Base-by-base conservation (phyloP, 139 green algal species). In the Chlamydomonas sphaeroides region DNA sequence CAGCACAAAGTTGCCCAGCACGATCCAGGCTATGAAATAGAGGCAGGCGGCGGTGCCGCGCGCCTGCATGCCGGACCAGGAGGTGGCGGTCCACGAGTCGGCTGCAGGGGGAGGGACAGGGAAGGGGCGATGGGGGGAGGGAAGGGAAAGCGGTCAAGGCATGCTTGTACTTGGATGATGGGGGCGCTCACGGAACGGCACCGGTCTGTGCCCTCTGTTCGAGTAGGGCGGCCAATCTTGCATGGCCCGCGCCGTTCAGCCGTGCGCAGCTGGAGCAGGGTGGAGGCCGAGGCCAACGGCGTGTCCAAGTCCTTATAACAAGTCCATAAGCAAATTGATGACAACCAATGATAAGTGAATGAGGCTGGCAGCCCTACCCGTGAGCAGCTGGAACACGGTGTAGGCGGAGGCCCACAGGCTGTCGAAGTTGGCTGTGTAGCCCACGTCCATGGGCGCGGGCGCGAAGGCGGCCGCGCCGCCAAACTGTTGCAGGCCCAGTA, bases 1-100 rank as follows among this genome's bases (percentile, higher is more conserved):
- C 56, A 94, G 83, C 65, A 94, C 87, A 65, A 93, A 93, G 73
- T 93, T 93, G 72, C 91, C 92, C 2, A 95, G 62, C 42, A 93
- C 66, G n/a, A 86, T 51, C 84, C 85, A 90, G 30, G 72, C 57
- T 18, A 93, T 70, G 72, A 89, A 93, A 77, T 88, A 93, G 2
- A 91, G 57, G 51, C 39, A 65, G 26, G 83, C 79, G 7, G 59
- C 70, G 36, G 61, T 67, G 25, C 85, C 85, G 2, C 71, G 56
- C 18, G 68, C 76, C 11, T 32, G 68, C 78, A 90, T 90, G 42
- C 63, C 78, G 48, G 68, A 51, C 80, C 80, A 85, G 38, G 51
- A 56, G 14, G 49, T 56, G 7, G 25, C 20, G 25, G 69, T 35
- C 79, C 79, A 91, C 66, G 80, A 85, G 38, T 91, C 87, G 18